Percentiles rank a stretch among this genome's conserved stretches.
Conservation (phyloP, 495 filamentous ascomycete species). For the Aspergillus egyptiacus region DNA sequence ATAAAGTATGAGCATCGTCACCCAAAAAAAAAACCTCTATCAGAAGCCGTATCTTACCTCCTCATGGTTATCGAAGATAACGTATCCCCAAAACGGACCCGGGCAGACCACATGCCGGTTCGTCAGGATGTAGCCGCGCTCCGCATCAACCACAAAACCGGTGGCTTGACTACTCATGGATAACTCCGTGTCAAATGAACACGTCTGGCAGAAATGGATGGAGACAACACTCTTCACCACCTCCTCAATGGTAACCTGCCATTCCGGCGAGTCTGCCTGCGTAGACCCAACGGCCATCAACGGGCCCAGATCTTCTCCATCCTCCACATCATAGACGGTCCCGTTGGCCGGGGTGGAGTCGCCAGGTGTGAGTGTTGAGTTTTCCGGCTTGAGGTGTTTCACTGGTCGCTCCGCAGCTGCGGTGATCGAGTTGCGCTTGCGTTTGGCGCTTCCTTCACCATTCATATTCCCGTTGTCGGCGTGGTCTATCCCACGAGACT, state of each 20-base stretch:
- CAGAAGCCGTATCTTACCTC: constrained; percentile 47
- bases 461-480: constrained; percentile 45
- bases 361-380: constrained; percentile 35
- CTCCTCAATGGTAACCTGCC: constrained; percentile 91
- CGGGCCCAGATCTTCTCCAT: constrained; percentile 39
- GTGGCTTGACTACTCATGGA: constrained; percentile 93
- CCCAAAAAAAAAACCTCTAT: neutral
- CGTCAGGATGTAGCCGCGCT: constrained; percentile 84
- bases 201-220: constrained; percentile 98
- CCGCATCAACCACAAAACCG: constrained; percentile 95
- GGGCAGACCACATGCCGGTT: constrained; percentile 94
- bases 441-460: constrained; percentile 49
- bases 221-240: constrained; percentile 92
- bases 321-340: constrained; percentile 43
- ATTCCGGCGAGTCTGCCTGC: constrained; percentile 82
- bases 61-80: constrained; percentile 97
- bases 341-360: constrained; percentile 45
- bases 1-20: neutral
- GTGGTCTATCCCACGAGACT: constrained; percentile 1
- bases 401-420: constrained; percentile 46
- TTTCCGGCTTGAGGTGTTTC: constrained; percentile 51
- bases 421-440: constrained; percentile 53
- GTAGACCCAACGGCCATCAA: constrained; percentile 41
- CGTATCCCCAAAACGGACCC: constrained; percentile 95
- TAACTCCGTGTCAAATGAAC: constrained; percentile 93